phyloP scores from a whole-genome alignment of 208 protist species.

The Lotmaria passim region DNA sequence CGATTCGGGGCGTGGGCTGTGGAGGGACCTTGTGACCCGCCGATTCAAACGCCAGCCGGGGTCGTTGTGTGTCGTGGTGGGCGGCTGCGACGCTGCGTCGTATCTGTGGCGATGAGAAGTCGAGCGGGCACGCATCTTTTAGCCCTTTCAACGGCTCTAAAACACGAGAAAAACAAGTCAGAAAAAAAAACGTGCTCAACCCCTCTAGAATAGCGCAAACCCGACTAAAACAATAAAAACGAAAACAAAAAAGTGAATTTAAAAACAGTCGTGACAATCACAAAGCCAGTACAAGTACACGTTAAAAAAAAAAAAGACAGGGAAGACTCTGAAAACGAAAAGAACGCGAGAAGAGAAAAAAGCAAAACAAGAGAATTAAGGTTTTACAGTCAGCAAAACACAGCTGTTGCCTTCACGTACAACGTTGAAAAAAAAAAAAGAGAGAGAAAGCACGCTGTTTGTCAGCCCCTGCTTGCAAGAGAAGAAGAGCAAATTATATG shows the following conservation, averaged over 20 bases:
- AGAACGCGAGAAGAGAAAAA: slow-evolving; percentile 19
- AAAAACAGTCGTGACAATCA: background rate
- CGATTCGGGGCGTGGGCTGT: background rate
- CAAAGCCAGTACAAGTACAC: slow-evolving; percentile 3
- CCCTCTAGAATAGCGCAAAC: background rate
- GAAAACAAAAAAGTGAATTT: background rate
- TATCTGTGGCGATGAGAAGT: background rate
- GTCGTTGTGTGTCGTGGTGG: background rate
- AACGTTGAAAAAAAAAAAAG: slow-evolving; percentile 18
- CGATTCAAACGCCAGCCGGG: slow-evolving; percentile 11
- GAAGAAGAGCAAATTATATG: slow-evolving; percentile 1
- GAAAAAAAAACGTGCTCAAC: background rate
- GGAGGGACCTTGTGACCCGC: background rate
- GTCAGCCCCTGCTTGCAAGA: background rate
- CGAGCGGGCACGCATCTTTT: slow-evolving; percentile 16
- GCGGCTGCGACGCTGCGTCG: slow-evolving; percentile 1
- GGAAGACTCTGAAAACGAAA: background rate
- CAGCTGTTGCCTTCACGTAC: no score
- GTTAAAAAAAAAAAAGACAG: background rate
- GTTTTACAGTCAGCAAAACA: no score
- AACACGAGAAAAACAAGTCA: no score
- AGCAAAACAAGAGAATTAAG: no score
- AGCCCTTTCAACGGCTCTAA: no score
- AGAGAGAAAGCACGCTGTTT: slow-evolving; percentile 1
- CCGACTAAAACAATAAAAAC: background rate